These are phyloP conservation scores for Aquilaria agallochum DNA, from an alignment of 441 rosid species.

Conservation along the genomic window DNA sequence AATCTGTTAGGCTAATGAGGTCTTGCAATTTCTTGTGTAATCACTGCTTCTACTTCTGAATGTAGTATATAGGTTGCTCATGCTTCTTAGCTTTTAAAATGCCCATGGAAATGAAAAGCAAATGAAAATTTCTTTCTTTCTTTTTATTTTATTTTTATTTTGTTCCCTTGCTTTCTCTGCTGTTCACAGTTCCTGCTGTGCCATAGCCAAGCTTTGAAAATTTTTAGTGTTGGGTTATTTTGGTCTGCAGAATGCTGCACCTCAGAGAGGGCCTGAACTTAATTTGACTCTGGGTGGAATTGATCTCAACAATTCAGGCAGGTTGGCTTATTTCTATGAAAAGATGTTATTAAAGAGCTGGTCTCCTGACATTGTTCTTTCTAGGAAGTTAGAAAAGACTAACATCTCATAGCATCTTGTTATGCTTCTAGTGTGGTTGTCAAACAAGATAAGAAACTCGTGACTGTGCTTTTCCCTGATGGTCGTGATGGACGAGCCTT, in stretches of 20 bases:
- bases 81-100: too few species aligned
- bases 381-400: constrained; percentile 18
- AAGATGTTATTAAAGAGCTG: constrained; percentile 13
- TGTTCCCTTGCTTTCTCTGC: background rate
- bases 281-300: constrained; percentile 98
- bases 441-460: constrained; percentile 91
- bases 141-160: background rate
- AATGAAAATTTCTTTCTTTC: too few species aligned
- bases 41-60: too few species aligned
- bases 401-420: constrained; percentile 28
- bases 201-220: constrained; percentile 12
- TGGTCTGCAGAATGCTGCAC: constrained; percentile 65
- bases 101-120: too few species aligned
- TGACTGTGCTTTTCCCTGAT: constrained; percentile 96
- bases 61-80: too few species aligned
- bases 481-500: constrained; percentile 98
- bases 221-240: constrained; percentile 19
- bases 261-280: constrained; percentile 89
- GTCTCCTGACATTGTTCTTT: constrained; percentile 16
- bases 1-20: background rate
- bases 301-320: constrained; percentile 99
- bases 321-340: constrained; percentile 74
- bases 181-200: background rate
- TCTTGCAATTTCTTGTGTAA: too few species aligned
- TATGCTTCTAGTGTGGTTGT: constrained; percentile 76